A percentile compares a stretch with the other conserved stretches of the same genome.
phyloP scores from a whole-genome alignment of 495 filamentous ascomycete genomes.

The Parmelia sp. region DNA sequence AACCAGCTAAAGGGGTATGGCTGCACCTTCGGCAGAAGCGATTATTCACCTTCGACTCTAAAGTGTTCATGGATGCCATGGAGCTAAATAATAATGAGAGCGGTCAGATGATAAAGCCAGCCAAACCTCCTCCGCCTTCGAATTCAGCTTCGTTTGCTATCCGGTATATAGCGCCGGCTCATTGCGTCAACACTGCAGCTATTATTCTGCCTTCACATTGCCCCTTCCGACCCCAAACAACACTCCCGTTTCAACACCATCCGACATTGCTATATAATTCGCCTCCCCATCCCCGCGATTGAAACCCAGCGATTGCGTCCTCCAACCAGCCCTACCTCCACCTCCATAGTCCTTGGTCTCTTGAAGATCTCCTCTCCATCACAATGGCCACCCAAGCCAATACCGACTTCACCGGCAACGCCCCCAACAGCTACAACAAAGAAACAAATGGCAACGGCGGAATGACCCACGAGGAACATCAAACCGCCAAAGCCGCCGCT shows the following conservation, averaged over 20 bases:
- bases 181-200: no score
- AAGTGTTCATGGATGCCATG: no score
- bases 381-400: constrained; percentile 20
- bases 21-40: no score
- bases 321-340: not conserved
- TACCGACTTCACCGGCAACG: constrained; percentile 23
- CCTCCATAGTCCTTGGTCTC: constrained; percentile 2
- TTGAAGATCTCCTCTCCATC: not conserved
- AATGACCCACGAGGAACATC: constrained; percentile 43
- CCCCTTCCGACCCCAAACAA: not conserved
- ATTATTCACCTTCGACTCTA: no score
- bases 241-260: not conserved
- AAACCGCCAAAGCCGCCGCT: constrained; percentile 41
- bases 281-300: not conserved
- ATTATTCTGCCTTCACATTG: not conserved
- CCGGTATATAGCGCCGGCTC: no score
- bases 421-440: constrained; percentile 13
- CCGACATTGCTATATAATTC: not conserved
- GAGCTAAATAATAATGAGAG: no score
- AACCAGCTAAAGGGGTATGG: no score
- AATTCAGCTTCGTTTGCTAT: not conserved
- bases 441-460: constrained; percentile 14
- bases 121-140: not conserved
- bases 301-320: not conserved
- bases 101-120: not conserved